Base-by-base conservation (phyloP, 2,329 filamentous ascomycete species). In the Alternaria gansuensis region DNA sequence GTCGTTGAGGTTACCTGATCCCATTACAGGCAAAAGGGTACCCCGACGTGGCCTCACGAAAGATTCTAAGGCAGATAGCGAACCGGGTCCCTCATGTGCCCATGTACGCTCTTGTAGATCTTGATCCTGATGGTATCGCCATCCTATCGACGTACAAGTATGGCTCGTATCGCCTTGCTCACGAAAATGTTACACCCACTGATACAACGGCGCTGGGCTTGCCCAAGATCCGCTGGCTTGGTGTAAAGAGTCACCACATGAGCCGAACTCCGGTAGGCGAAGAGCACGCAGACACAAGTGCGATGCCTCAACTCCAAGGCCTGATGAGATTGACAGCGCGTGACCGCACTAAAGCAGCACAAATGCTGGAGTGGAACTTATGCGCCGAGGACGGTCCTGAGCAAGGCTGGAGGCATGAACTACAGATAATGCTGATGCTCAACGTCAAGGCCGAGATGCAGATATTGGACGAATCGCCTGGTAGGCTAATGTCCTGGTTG, bases 401-500 rank as follows among this genome's bases (percentile, higher is more conserved):
- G 2, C 52, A 65, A 0, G 77, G 80, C 6, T 78, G 86, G 61
- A 77, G 78, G 29, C 75, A 76, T 3, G 88, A 93, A 67, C 66
- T 94, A 14, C 90, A 92, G 69, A 67, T 82, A 0, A 93, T 94
- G 90, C 77, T 94, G 21, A 84, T 90, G 79, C 78, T 93, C 50
- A 89, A 90, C 51, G 68, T 88, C 46, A 95, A 94, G 70, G 89
- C 89, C 0, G 91, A 95, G 71, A 91, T 94, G 50, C 90, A 95
- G 69, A 84, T 87, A 17, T 76, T 91, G 6, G 88, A 90, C 34
- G 73, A 76, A 57, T 41, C 67, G 23, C 58, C 68, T 8, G 70
- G 70, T 21, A 75, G 77, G 8, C 45, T 78, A 28, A 67, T 69
- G 28, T 54, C 63, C 29, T 78, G 77, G 72, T 37, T 78, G 59